These are phyloP conservation scores for Hyaloperonospora arabidopsidis DNA, from an alignment of 352 stramenopile genomes.

Conservation along the genomic window DNA sequence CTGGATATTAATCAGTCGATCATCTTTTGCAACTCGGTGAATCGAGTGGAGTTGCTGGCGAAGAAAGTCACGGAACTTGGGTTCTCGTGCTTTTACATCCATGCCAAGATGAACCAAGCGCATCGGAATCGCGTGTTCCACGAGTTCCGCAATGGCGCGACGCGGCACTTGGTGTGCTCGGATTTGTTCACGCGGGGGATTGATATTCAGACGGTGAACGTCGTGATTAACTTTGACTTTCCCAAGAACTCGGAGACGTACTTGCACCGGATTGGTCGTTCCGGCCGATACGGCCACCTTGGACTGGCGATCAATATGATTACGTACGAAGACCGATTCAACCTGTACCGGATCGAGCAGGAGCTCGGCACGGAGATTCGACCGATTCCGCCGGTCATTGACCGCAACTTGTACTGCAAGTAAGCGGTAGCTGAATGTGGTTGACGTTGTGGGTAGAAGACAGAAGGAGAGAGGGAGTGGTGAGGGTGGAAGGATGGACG, in stretches of 20 bases:
- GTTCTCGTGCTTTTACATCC: constrained; percentile 99
- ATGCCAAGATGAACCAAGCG: constrained; percentile 99
- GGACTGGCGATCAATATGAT: constrained; percentile 99
- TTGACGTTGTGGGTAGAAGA: constrained; percentile 1
- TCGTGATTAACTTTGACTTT: constrained; percentile 99
- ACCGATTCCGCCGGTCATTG: constrained; percentile 96
- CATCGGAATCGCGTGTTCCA: constrained; percentile 99
- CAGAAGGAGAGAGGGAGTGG: constrained; percentile 1
- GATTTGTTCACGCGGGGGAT: constrained; percentile 99
- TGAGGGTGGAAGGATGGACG: constrained; percentile 2
- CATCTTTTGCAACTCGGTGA: constrained; percentile 99
- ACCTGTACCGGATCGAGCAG: constrained; percentile 97
- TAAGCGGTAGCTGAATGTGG: constrained; percentile 22
- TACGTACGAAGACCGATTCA: constrained; percentile 98
- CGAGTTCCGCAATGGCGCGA: constrained; percentile 97
- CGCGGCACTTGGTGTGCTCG: constrained; percentile 95
- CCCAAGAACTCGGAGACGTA: constrained; percentile 99
- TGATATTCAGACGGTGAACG: constrained; percentile 99
- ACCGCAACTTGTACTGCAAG: constrained; percentile 97
- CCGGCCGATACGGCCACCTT: constrained; percentile 96
- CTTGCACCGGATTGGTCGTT: constrained; percentile 98
- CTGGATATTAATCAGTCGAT: constrained; percentile 99
- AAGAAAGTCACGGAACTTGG: constrained; percentile 99
- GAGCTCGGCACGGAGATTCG: constrained; percentile 99
- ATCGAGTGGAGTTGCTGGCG: constrained; percentile 97